Conservation (phyloP, 495 filamentous ascomycete genomes). For the Aspergillus egyptiacus region DNA sequence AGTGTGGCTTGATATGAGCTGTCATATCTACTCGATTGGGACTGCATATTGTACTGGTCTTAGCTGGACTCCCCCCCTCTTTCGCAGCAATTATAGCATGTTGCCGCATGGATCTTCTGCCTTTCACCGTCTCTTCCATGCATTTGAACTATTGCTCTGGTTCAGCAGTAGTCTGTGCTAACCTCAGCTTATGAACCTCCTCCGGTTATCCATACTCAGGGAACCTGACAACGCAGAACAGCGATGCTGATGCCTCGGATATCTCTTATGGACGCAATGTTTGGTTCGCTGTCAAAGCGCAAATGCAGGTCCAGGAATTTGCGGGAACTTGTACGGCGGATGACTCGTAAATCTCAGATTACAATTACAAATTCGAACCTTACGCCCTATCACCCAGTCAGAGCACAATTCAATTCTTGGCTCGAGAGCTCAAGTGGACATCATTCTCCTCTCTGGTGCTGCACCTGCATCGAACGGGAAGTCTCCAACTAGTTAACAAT, state of each 20-base stretch:
- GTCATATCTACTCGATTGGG: constrained; percentile 10
- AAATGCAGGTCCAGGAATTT: constrained; percentile 8
- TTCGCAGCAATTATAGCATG: background rate
- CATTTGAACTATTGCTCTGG: constrained; percentile 1
- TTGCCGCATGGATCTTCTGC: background rate
- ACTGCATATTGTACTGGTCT: constrained; percentile 10
- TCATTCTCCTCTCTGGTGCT: constrained; percentile 10
- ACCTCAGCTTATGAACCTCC: too few species aligned
- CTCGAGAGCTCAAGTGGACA: constrained; percentile 6
- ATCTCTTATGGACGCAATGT: too few species aligned
- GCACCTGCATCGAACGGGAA: constrained; percentile 14
- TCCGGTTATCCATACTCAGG: too few species aligned
- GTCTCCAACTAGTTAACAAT: constrained; percentile 11
- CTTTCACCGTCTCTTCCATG: constrained; percentile 14
- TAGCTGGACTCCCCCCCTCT: constrained; percentile 7
- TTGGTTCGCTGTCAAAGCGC: background rate
- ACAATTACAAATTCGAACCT: constrained; percentile 8
- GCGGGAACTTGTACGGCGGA: constrained; percentile 3
- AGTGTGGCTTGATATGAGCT: constrained; percentile 10
- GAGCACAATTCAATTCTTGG: constrained; percentile 1
- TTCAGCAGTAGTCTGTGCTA: too few species aligned
- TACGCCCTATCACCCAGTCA: constrained; percentile 8
- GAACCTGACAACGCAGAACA: background rate
- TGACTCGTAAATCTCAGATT: constrained; percentile 10
- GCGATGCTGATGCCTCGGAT: background rate